Evolutionary conservation across 331 rosid species (phyloP), one percentile per base, ranked within the genome.

Genomic region (Quercus phellos): DNA sequence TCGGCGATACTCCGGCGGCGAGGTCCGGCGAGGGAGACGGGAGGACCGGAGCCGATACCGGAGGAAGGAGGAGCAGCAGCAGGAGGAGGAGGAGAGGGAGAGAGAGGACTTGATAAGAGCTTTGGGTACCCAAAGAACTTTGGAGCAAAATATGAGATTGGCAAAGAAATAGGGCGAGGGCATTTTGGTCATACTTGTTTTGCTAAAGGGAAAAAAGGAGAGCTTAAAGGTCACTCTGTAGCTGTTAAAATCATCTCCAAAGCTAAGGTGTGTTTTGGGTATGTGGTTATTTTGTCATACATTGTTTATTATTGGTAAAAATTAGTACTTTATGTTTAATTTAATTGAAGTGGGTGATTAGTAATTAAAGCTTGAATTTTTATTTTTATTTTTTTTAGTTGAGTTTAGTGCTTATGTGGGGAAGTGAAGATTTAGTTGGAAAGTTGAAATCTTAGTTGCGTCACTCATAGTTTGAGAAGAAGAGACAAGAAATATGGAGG

Each of bases 121-220:
- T 94, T 94, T 73, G 99, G 98, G 18, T 94, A 90, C 80, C 83
- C 82, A 11, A 92, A 87, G 88, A 94, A 92, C 87, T 83, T 92
- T 70, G 96, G 91, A 56, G 97, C 95, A 0, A 90, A 81, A 77
- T 94, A 88, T 32, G 99, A 94, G 85, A 78, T 94, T 24, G 99
- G 97, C 75, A 94, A 87, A 75, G 97, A 92, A 86, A 89, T 92
- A 29, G 99, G 99, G 50, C 92, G 99, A 73, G 99, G 99, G 38
- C 99, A 94, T 92, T 94, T 94, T 51, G 99, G 99, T 79, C 97
- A 94, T 66, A 94, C 99, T 71, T 94, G 97, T 70, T 84, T 88
- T 92, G 99, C 99, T 5, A 92, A 87, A 68, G 93, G 91, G 35
- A 92, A 86, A 86, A 94, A 87, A 71, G 99, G 98, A 51, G 91